phyloP scores from a whole-genome alignment of 2,329 filamentous ascomycete species.

The Sporothrix humicola region DNA sequence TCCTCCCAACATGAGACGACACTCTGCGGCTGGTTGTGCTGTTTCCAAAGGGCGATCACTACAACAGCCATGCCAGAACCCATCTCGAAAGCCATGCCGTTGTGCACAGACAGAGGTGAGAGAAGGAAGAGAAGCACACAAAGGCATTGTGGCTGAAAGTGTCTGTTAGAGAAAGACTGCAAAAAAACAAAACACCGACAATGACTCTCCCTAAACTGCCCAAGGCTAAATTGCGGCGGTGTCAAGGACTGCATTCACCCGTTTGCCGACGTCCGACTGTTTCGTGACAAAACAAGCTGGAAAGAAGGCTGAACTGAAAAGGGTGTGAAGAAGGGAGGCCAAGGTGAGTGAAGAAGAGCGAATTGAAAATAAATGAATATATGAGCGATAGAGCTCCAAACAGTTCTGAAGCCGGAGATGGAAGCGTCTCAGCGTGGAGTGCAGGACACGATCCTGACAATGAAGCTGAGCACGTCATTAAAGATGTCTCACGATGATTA shows the following conservation, averaged over 20 bases:
- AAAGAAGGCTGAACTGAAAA: not conserved
- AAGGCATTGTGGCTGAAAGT: constrained; percentile 14
- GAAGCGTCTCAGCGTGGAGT: not conserved
- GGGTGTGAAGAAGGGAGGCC: not conserved
- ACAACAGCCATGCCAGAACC: no score
- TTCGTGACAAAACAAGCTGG: constrained; percentile 1
- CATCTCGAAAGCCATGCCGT: not conserved
- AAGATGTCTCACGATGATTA: not conserved
- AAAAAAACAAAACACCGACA: not conserved
- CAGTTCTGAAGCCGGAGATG: constrained; percentile 11
- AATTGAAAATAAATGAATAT: not conserved
- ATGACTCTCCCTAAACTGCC: no score
- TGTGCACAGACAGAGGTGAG: not conserved
- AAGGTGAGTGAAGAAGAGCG: not conserved
- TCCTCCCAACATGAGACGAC: constrained; percentile 14
- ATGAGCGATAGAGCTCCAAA: not conserved
- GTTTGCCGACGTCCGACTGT: constrained; percentile 10
- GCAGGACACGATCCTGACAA: not conserved
- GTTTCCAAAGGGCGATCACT: constrained; percentile 18
- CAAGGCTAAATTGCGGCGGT: constrained; percentile 3
- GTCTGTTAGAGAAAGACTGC: not conserved
- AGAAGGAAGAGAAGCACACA: not conserved
- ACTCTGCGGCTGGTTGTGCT: not conserved
- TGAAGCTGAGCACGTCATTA: not conserved
- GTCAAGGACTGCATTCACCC: constrained; percentile 14